Evolutionary conservation across 2,329 filamentous ascomycete species (phyloP), one percentile per base, ranked within the genome.

Genomic region (Cytospora mali): DNA sequence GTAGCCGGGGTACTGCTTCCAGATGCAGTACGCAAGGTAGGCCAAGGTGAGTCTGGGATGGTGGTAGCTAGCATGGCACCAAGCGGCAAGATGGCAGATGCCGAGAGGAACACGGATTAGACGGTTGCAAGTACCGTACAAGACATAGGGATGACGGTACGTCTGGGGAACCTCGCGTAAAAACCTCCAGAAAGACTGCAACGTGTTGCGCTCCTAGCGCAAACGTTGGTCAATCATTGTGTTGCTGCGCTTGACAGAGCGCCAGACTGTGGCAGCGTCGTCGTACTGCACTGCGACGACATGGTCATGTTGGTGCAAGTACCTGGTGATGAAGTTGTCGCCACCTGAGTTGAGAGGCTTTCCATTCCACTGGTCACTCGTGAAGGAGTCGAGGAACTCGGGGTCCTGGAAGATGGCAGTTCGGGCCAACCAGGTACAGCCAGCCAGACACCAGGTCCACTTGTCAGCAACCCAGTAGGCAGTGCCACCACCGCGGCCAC

Each of bases 401-500:
- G 35, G 27, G 23, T 60, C 58, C 35, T 60, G 50, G 39, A 60
- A 35, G 21, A 60, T 60, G 35, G 50, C 27, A 25, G 58, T 60
- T 7, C 58, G 58, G 6, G 35, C 58, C 21, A 60, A 35, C 58
- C 58, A 60, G 35, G 50, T 60, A 33, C 58, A 60, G 27, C 58
- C 58, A 9, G 58, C 58, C 39, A 60, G 50, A 28, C 58, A 60
- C 58, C 58, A 60, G 6, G 50, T 60, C 58, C 58, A 60, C 50
- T 60, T 60, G 58, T 60, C 16, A 1, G 50, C 50, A 18, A 21
- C 58, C 28, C 28, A 60, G 39, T 42, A 42, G 21, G 35, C 58
- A 33, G 28, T 49, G 3, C 50, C 50, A 33, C 58, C 58, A 28
- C 58, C 58, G 28, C 58, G 58, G 14, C 58, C 58, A 16, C 50